Base-by-base conservation (phyloP, 1,139 yeast species). In the Suhomyces terraborum region DNA sequence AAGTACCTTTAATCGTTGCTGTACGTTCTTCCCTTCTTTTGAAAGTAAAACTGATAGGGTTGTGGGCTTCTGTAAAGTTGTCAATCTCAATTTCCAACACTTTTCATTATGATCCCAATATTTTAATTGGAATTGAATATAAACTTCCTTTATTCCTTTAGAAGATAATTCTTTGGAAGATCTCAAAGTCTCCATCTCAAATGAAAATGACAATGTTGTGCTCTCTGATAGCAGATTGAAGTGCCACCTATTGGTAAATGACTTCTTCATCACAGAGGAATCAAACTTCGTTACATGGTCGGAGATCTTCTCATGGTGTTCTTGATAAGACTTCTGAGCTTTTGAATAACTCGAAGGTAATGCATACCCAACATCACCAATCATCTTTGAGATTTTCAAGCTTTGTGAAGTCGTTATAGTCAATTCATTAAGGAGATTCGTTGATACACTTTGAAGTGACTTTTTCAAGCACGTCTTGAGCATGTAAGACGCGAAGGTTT, bases 161-260 rank as follows among this genome's bases (percentile, higher is more conserved):
- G 46, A 17, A 3, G 42, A 42, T 1, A 63, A 41, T 14, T 52
- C 52, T 4, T 45, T 36, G 4, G 64, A 51, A 0, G 69, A 57
- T 9, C 54, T 52, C 2, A 48, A 63, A 0, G 69, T 58, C 12
- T 60, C 63, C 47, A 64, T 55, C 20, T 70, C 74, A 42, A 69
- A 67, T 34, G 55, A 58, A 2, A 70, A 18, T 0, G 67, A 59
- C 8, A 67, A 14, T 0, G 71, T 56, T 34, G 66, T 69, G 3
- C 43, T 33, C 1, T 31, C 17, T 0, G 42, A 27, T 6, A 67
- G 33, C 13, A 35, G 37, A 38, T 64, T 67, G 43, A 68, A 60
- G 21, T 45, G 46, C 74, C 75, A 68, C 25, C 54, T 56, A 43
- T 71, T 69, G 8, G 77, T 69, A 46, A 65, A 67, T 13, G 53